Conservation (phyloP, 2,329 filamentous ascomycete genomes). For the Chaetomium globosum region DNA sequence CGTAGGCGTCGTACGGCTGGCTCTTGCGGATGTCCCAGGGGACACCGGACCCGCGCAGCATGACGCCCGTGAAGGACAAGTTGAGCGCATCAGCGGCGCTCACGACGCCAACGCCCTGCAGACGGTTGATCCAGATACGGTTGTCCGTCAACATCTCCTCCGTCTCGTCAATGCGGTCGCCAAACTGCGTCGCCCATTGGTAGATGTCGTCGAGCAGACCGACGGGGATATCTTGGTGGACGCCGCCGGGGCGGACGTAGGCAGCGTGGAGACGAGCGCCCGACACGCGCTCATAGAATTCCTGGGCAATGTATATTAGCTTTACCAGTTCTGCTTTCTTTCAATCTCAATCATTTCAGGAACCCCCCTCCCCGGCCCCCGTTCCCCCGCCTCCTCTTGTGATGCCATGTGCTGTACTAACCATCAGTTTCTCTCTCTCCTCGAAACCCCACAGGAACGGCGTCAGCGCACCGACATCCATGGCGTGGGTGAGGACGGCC, state of each 20-base stretch:
- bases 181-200: constrained; percentile 99
- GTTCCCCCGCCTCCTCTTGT: not conserved
- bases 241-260: constrained; percentile 94
- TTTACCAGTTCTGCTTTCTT: constrained; percentile 13
- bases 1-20: constrained; percentile 96
- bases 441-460: constrained; percentile 99
- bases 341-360: not conserved
- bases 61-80: constrained; percentile 94
- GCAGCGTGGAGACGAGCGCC: constrained; percentile 96
- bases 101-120: constrained; percentile 89
- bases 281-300: constrained; percentile 99
- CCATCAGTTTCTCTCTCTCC: constrained; percentile 99
- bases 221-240: constrained; percentile 90
- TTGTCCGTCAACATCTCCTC: constrained; percentile 99
- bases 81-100: constrained; percentile 92
- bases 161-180: constrained; percentile 97
- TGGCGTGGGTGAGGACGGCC: constrained; percentile 94
- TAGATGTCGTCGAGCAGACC: constrained; percentile 98
- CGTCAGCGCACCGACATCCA: constrained; percentile 97
- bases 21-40: constrained; percentile 97
- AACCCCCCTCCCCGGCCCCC: no score
- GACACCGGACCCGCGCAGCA: constrained; percentile 94
- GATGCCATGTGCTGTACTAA: constrained; percentile 49
- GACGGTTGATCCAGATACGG: constrained; percentile 96
- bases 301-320: constrained; percentile 55